A percentile compares a stretch with the other conserved stretches of the same genome.
These are phyloP conservation scores for Boletus fagicola DNA, from an alignment of 768 basidiomycete species.

Conservation along the genomic window DNA sequence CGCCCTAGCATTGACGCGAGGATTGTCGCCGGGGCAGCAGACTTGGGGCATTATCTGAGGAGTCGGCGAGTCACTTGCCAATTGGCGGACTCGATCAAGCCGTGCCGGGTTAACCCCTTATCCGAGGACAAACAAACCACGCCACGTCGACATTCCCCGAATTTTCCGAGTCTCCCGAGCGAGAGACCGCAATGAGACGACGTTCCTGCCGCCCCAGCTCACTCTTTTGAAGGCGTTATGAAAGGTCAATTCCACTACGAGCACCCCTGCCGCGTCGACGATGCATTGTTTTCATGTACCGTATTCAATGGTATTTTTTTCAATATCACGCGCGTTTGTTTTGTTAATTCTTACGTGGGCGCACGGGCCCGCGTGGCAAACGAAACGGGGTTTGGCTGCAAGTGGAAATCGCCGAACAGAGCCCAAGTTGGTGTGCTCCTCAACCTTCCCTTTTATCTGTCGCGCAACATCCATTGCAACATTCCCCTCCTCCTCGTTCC, in stretches of 20 bases:
- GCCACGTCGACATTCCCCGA: conserved; percentile 12
- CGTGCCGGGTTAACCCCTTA: conserved; percentile 28
- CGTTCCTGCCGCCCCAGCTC: background rate
- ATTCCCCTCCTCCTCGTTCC: conserved; percentile 13
- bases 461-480: conserved; percentile 28
- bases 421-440: conserved; percentile 40
- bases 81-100: conserved; percentile 23
- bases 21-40: background rate
- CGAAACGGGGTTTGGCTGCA: conserved; percentile 38
- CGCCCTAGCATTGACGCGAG: conserved; percentile 2
- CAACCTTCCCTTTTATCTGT: conserved; percentile 41
- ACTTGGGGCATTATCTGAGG: conserved; percentile 5
- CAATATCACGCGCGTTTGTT: conserved; percentile 31
- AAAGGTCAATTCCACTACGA: conserved; percentile 15
- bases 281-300: conserved; percentile 29
- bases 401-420: conserved; percentile 41
- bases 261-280: conserved; percentile 20
- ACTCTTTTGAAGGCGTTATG: conserved; percentile 14
- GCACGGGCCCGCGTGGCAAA: conserved; percentile 42
- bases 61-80: conserved; percentile 3
- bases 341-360: conserved; percentile 39
- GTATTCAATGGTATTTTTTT: conserved; percentile 32
- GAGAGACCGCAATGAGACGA: background rate
- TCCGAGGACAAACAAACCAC: conserved; percentile 34
- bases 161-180: conserved; percentile 9